Evolutionary conservation across 202 grass and related monocot genomes (phyloP), one percentile per base, ranked within the genome.

Genomic region (Carex arenaria): DNA sequence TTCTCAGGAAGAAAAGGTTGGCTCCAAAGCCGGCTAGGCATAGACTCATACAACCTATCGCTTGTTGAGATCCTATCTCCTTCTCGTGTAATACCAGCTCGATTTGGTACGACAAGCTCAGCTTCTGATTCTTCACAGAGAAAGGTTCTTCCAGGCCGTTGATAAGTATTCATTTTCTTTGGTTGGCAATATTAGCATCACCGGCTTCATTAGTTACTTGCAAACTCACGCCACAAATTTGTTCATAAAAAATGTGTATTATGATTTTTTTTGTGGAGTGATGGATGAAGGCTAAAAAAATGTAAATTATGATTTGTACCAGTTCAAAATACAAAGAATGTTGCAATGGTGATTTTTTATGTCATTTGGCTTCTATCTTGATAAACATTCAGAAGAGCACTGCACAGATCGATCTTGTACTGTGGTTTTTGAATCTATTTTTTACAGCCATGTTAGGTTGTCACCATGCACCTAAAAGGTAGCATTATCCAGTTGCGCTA

Each of bases 1-100:
- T 98, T 98, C 91, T 92, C 89, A 1, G 96, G 96, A 69, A 20
- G 91, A 53, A 95, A 87, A 79, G 96, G 96, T 45, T 98, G 96
- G 96, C 54, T 85, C 52, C 91, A 93, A 68, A 98, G 89, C 88
- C 87, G 88, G 14, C 79, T 98, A 28, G 96, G 93, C 13, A 84
- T 85, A 1, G 96, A 90, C 0, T 90, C 89, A 0, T 98, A 87
- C 87, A 92, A 86, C 73, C 71, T 89, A 11, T 88, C 96, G 18
- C 62, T 90, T 1, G 78, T 88, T 30, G 96, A 98, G 81, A 82
- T 98, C 23, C 20, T 98, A 10, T 93, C 81, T 75, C 91, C 93
- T 63, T 93, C 96, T 13, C 81, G 85, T 53, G 64, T 98, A 32
- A 90, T 95, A 36, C 93, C 95, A 1, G 89, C 89, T 4, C 91